Conservation (phyloP, 2,329 filamentous ascomycete genomes). For the Huntiella omanensis region DNA sequence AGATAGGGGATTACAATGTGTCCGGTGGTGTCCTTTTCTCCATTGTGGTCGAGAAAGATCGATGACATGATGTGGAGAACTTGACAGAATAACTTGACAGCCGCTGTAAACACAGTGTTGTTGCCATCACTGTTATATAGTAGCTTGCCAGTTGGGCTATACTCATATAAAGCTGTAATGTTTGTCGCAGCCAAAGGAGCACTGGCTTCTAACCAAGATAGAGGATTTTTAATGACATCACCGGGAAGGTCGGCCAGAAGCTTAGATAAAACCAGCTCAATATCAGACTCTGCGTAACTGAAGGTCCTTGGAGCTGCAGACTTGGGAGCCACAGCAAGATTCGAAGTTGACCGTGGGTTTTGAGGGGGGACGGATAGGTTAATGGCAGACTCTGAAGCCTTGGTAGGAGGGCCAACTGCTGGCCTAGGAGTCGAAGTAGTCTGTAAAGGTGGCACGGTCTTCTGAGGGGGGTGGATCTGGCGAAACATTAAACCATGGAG, state of each 20-base stretch:
- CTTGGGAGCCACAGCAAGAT: constrained; percentile 6
- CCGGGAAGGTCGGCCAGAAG: constrained; percentile 36
- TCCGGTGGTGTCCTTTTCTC: neutral
- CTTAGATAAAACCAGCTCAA: constrained; percentile 14
- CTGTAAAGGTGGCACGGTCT: too few relatives aligned
- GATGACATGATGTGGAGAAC: neutral
- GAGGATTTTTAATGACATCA: constrained; percentile 32
- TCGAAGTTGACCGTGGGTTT: too few relatives aligned
- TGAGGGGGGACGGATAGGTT: too few relatives aligned
- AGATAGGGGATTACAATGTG: neutral
- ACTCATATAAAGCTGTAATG: constrained; percentile 31
- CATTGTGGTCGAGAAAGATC: neutral
- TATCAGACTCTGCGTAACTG: neutral
- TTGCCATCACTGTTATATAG: neutral
- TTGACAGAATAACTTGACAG: neutral
- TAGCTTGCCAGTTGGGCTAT: constrained; percentile 14
- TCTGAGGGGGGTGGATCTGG: too few relatives aligned
- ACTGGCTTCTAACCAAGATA: constrained; percentile 33
- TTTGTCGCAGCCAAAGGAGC: constrained; percentile 39
- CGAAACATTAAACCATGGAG: too few relatives aligned
- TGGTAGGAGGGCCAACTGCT: too few relatives aligned
- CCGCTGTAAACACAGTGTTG: neutral
- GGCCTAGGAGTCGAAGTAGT: too few relatives aligned
- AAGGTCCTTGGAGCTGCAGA: neutral
- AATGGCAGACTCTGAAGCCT: too few relatives aligned